phyloP scores from a whole-genome alignment of 2,329 filamentous ascomycete genomes.

The Amesomyces nigricolor region DNA sequence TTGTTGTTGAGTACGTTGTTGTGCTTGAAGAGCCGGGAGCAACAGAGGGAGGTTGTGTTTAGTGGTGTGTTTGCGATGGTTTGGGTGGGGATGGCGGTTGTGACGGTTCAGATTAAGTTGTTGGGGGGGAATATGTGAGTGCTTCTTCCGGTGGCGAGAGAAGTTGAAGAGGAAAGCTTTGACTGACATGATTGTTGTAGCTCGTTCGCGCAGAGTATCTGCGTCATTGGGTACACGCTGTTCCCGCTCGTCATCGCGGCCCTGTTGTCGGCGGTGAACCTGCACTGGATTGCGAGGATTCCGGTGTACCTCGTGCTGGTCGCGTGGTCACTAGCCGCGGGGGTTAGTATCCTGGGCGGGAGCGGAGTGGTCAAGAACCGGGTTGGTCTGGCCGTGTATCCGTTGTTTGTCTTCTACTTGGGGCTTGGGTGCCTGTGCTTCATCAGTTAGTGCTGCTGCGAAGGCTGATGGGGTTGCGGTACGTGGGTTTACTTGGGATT shows the following conservation, averaged over 20 bases:
- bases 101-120: slow-evolving; percentile 96
- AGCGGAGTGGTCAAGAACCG: slow-evolving; percentile 94
- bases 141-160: background rate
- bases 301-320: slow-evolving; percentile 87
- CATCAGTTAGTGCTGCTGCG: slow-evolving; percentile 61
- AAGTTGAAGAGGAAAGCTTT: slow-evolving; percentile 17
- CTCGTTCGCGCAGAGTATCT: slow-evolving; percentile 95
- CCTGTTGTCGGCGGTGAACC: slow-evolving; percentile 73
- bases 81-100: slow-evolving; percentile 93
- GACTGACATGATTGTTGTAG: slow-evolving; percentile 43
- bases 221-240: slow-evolving; percentile 96
- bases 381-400: slow-evolving; percentile 89
- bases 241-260: slow-evolving; percentile 95
- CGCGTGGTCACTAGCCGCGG: slow-evolving; percentile 88
- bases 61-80: slow-evolving; percentile 94
- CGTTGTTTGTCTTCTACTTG: slow-evolving; percentile 90
- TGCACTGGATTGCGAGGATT: slow-evolving; percentile 76
- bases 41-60: slow-evolving; percentile 86
- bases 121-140: slow-evolving; percentile 93
- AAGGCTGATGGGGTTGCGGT: background rate
- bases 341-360: slow-evolving; percentile 90
- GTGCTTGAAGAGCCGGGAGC: slow-evolving; percentile 69
- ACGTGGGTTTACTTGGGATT: background rate
- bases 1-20: slow-evolving; percentile 81
- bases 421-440: slow-evolving; percentile 93